Evolutionary conservation across 139 green algal genomes (phyloP).

Genomic region (Diplosphaera chodatii): DNA sequence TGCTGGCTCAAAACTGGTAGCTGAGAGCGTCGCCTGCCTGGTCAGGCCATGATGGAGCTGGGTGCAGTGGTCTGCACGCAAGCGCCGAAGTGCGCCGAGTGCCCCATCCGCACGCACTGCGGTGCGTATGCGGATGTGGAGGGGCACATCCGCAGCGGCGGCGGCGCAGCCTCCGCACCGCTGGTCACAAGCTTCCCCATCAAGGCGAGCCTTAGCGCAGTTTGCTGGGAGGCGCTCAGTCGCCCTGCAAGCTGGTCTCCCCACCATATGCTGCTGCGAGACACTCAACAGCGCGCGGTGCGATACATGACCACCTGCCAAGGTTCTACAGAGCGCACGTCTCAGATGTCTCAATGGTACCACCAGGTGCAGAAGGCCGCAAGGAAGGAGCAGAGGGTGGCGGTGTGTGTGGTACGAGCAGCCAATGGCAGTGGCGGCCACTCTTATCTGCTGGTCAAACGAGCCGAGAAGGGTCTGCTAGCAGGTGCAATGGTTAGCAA

Average conservation of each 20-base stretch:
- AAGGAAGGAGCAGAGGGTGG: conserved; percentile 46
- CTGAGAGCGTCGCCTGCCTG: too few relatives aligned
- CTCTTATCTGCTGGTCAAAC: conserved; percentile 51
- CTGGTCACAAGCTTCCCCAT: conserved; percentile 42
- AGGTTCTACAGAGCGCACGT: too few relatives aligned
- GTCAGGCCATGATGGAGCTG: conserved; percentile 95
- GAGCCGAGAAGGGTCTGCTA: conserved; percentile 50
- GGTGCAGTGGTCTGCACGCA: conserved; percentile 81
- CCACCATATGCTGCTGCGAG: too few relatives aligned
- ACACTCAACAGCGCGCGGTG: too few relatives aligned
- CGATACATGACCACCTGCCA: too few relatives aligned
- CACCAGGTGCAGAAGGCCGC: conserved; percentile 40
- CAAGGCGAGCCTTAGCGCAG: conserved; percentile 26
- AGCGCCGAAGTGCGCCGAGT: conserved; percentile 58
- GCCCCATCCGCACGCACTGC: conserved; percentile 45
- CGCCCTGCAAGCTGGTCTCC: too few relatives aligned
- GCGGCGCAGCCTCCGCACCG: conserved; percentile 9
- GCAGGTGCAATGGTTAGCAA: conserved; percentile 26
- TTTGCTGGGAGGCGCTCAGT: too few relatives aligned
- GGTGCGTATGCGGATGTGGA: conserved; percentile 6
- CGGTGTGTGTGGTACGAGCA: conserved; percentile 45
- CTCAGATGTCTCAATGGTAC: too few relatives aligned
- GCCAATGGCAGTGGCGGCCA: not conserved
- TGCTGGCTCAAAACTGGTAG: too few relatives aligned
- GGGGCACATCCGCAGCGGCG: not conserved